Evolutionary conservation across 306 rosid species (phyloP), one percentile per base, ranked within the genome.

Genomic region (Citrullus mucosospermus): DNA sequence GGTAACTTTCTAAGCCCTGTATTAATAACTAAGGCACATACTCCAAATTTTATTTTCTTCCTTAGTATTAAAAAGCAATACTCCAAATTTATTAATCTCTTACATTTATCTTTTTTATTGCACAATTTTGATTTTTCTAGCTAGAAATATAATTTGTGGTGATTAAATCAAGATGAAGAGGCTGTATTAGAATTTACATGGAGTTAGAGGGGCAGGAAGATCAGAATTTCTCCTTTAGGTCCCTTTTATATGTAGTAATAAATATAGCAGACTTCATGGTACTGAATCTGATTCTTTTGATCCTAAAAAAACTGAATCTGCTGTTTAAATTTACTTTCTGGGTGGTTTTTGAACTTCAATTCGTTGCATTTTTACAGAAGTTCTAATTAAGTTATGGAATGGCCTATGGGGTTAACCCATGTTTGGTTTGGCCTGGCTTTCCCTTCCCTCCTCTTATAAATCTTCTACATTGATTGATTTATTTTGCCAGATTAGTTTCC

Each of bases 401-500:
- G 50, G 55, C 75, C 36, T 4, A 22, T 69, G 32, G 44, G 17
- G 60, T 48, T 4, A 4, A 20, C 11, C 39, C 59, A 46, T 30
- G 58, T 51, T 73, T 51, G 77, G 20, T 30, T 53, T 73, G 78
- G 59, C 59, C 48, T 53, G 4, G 22, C 6, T 25, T 9, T 16
- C 6, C 28, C 1, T n/a, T 22, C 12, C 46, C 32, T 10, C 32
- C 4, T 18, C 15, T 51, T 75, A 30, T 53, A 17, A 28, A 50
- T 56, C n/a, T 57, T 54, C 79, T 20, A 58, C 16, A 28, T 22
- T 57, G 36, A 20, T 39, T 22, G 20, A 2, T 76, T 61, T 71
- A 53, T 83, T 81, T 84, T 75, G 79, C 97, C 97, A 95, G 98
- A 92, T 95, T 79, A 92, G 97, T 84, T 95, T 95, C 82, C 96